Base-by-base conservation (phyloP, 805 yeast genomes). In the Hagleromyces aurorensis region DNA sequence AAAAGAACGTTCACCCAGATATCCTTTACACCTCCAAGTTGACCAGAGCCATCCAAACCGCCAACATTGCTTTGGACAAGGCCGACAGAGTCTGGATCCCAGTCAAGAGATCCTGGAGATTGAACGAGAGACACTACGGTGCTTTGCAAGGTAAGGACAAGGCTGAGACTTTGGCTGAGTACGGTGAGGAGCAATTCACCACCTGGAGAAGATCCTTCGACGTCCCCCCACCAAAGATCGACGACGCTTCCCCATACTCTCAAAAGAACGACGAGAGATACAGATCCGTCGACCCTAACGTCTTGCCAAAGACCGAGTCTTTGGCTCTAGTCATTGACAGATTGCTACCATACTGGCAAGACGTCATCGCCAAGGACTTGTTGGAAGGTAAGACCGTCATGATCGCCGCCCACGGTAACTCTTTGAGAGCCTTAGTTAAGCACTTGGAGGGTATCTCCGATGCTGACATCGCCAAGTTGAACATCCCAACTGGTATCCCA, bases 51-150 rank as follows among this genome's bases (percentile, higher is more conserved):
- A 87, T 87, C 61, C 94, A 85, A 69, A 87, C 97, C 43, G 96
- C 96, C 50, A 81, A 87, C 80, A 74, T 89, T 62, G 96, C 96
- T 36, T 70, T 87, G 49, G 84, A 80, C 40, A 61, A 69, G 44
- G 89, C 96, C 36, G 96, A 86, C 65, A 83, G 86, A 60, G 67
- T 84, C 49, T 87, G 76, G 74, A 73, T 87, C 47, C 95, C 93
- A 56, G 93, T 82, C 53, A 75, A 78, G 65, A 83, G 96, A 73
- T 74, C 89, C 33, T 89, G 96, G 96, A 82, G 96, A 75, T 75
- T 87, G 62, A 87, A 87, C 71, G 97, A 87, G 72, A 91, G 97
- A 75, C 96, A 87, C 68, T 87, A 87, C 71, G 97, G 97, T 75
- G 96, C 85, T 50, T 75, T 87, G 57, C 96, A 89, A 70, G 97